Conservation (phyloP, 768 basidiomycete genomes). For the Leccinum longicurvipes region DNA sequence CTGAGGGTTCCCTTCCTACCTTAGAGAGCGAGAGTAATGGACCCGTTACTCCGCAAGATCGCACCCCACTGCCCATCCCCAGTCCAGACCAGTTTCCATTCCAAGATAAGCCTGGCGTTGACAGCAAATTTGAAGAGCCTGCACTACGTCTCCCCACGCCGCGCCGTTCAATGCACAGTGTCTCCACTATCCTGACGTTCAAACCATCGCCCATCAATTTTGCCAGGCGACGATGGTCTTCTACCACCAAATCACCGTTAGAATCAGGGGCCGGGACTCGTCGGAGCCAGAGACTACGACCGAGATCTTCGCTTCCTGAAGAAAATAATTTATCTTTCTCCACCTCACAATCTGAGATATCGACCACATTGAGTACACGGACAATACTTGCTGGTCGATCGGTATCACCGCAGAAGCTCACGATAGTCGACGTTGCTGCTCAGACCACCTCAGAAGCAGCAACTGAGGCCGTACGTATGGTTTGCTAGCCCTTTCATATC, state of each 20-base stretch:
- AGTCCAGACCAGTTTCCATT: constrained; percentile 30
- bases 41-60: constrained; percentile 60
- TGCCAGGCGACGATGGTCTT: constrained; percentile 60
- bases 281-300: constrained; percentile 35
- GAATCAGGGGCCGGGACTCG: constrained; percentile 34
- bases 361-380: constrained; percentile 29
- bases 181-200: constrained; percentile 46
- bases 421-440: constrained; percentile 15
- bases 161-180: constrained; percentile 14
- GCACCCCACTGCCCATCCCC: constrained; percentile 40
- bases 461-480: constrained; percentile 31
- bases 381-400: constrained; percentile 32
- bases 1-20: constrained; percentile 32
- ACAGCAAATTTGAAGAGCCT: constrained; percentile 21
- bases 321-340: constrained; percentile 31
- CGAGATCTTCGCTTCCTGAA: constrained; percentile 26
- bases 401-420: constrained; percentile 32
- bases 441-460: constrained; percentile 26
- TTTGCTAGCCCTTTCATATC: constrained; percentile 28
- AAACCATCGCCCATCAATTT: constrained; percentile 65
- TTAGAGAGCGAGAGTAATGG: constrained; percentile 46
- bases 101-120: constrained; percentile 13
- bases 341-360: constrained; percentile 26
- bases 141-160: constrained; percentile 24
- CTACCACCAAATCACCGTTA: constrained; percentile 35